These are phyloP conservation scores for Eimeria acervulina DNA, from an alignment of 169 alveolate genomes.

Conservation along the genomic window DNA sequence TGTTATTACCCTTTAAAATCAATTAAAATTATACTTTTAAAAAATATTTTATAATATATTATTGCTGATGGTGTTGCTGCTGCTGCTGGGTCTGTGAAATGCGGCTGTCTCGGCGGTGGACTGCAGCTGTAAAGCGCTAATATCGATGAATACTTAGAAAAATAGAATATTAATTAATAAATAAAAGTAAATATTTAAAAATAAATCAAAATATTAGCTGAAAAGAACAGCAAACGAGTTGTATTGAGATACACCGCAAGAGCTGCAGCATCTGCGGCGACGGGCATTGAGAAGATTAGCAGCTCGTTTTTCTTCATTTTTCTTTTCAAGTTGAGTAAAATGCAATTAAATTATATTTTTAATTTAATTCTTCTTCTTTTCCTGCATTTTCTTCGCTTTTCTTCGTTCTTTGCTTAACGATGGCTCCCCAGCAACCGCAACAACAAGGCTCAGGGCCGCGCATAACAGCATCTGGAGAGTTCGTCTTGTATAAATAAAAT, in stretches of 20 bases:
- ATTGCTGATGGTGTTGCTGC: neutral
- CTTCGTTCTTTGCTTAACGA: neutral
- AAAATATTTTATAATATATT: neutral
- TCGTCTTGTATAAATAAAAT: neutral
- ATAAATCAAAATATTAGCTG: neutral
- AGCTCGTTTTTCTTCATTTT: neutral
- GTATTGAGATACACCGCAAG: neutral
- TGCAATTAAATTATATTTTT: neutral
- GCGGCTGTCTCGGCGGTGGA: neutral
- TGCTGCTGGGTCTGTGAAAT: too few species aligned
- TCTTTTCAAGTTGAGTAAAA: too few species aligned
- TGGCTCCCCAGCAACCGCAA: neutral
- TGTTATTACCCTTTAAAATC: too few species aligned
- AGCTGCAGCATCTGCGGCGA: too few species aligned
- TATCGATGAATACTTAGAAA: too few species aligned
- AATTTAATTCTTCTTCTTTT: too few species aligned
- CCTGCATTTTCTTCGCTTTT: too few species aligned
- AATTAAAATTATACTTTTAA: too few species aligned
- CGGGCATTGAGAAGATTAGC: too few species aligned
- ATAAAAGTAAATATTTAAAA: neutral
- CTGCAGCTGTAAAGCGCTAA: too few species aligned
- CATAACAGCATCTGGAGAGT: constrained; percentile 49
- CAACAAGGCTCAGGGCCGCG: constrained; percentile 16
- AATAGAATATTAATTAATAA: too few species aligned
- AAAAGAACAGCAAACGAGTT: neutral